Base-by-base conservation (phyloP, 352 stramenopile genomes). In the Phytophthora megakarya region DNA sequence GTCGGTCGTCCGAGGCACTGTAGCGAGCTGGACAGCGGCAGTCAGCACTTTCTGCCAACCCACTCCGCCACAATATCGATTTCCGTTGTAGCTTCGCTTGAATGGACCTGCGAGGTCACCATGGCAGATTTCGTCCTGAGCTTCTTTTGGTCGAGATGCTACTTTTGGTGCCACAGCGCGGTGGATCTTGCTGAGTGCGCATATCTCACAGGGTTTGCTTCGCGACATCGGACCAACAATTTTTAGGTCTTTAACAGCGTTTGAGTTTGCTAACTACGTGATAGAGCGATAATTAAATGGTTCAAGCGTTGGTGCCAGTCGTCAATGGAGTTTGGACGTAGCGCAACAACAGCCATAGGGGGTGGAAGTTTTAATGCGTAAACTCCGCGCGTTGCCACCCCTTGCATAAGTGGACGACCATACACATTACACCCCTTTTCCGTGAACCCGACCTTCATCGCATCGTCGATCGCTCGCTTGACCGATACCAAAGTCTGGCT, bases 1-100 rank as follows among this genome's bases (percentile, higher is more conserved):
- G n/a, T n/a, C n/a, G n/a, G n/a, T n/a, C n/a, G n/a, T n/a, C n/a
- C n/a, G n/a, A n/a, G n/a, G n/a, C n/a, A n/a, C n/a, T n/a, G n/a
- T n/a, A n/a, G n/a, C n/a, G n/a, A n/a, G n/a, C n/a, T n/a, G n/a
- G n/a, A n/a, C n/a, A n/a, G n/a, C n/a, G n/a, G n/a, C n/a, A n/a
- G n/a, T n/a, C n/a, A n/a, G n/a, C n/a, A n/a, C n/a, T n/a, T n/a
- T n/a, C n/a, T n/a, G n/a, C n/a, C n/a, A n/a, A n/a, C n/a, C n/a
- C n/a, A n/a, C n/a, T n/a, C n/a, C n/a, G n/a, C n/a, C n/a, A 16
- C 46, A 51, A 4, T 65, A 70, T 7, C 16, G 8, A 10, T 69
- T 64, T 0, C 46, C 38, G 21, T 69, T 22, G 18, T 60, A 65
- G 23, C 61, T 70, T 2, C 39, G 6, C 1, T 35, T 2, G 6